Base-by-base conservation (phyloP, 2,329 filamentous ascomycete genomes). In the Diaporthe sp. region DNA sequence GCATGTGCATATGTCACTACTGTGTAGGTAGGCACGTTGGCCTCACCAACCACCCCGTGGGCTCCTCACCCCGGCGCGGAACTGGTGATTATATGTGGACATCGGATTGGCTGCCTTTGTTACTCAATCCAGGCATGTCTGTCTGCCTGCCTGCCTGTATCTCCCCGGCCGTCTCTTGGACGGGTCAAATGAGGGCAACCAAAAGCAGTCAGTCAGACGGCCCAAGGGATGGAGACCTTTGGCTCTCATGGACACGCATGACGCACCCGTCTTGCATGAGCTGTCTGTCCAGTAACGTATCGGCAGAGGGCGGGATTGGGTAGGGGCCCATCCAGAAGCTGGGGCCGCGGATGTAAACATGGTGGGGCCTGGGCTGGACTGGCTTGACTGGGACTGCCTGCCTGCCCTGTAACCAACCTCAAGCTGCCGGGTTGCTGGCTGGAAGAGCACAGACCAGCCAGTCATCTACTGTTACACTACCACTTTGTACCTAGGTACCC, bases 401-500 rank as follows among this genome's bases (percentile, higher is more conserved):
- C 72, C 56, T 65, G 59, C 58, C 22, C n/a, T 42, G 10, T 8
- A 22, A 32, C 66, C 55, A 37, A 42, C 32, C 12, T 32, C 30
- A 27, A 22, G 32, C 47, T 50, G 27, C 30, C 47, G 42, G 15
- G 17, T n/a, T 27, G 56, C 44, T 25, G 22, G 42, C 53, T 5
- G 30, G 30, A 12, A 12, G 37, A 51, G 70, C 70, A 73, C 70
- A 15, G 70, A 58, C 63, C 73, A 75, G 30, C 4, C n/a, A 75
- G 47, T n/a, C 30, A 68, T 35, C 59, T 50, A 22, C 44, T n/a
- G n/a, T n/a, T n/a, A n/a, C n/a, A n/a, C 35, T 37, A 10, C 35
- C 35, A 37, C 35, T 37, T 37, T 37, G 35, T 37, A 37, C 35
- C 5, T 37, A 37, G 35, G 35, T 37, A 37, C 35, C 35, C 10